Percentiles rank a stretch among this genome's conserved stretches.
Conservation (phyloP, 805 yeast genomes). For the Sugiyamaella floridensis region DNA sequence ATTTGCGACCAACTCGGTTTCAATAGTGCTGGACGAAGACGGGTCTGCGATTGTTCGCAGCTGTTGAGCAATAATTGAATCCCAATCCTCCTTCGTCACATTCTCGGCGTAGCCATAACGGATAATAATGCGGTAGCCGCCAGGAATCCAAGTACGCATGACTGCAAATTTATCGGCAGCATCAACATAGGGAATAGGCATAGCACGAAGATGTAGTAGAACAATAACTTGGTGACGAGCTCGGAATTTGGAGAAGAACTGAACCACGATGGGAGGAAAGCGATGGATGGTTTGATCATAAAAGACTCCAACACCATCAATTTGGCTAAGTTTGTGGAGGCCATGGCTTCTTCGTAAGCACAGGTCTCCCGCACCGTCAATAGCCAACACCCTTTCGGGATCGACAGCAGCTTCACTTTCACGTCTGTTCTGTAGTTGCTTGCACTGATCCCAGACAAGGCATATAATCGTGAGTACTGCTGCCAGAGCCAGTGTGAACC, state of each 20-base stretch:
- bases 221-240: conserved; percentile 10
- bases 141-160: conserved; percentile 8
- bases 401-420: conserved; percentile 1
- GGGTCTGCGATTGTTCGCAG: not conserved
- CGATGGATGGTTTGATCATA: conserved; percentile 3
- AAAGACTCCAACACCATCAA: conserved; percentile 9
- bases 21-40: not conserved
- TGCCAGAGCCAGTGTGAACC: conserved; percentile 43
- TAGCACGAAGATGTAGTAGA: conserved; percentile 9
- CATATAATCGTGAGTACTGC: conserved; percentile 3
- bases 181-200: conserved; percentile 8
- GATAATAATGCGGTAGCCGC: conserved; percentile 9
- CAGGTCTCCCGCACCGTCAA: conserved; percentile 1
- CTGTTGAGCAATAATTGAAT: conserved; percentile 1
- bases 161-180: conserved; percentile 5
- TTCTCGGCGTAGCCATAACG: conserved; percentile 13
- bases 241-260: conserved; percentile 10
- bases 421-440: conserved; percentile 8
- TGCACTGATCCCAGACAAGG: conserved; percentile 7
- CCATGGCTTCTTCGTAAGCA: not conserved
- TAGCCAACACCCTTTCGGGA: not conserved
- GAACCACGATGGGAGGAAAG: conserved; percentile 5
- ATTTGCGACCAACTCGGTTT: not conserved
- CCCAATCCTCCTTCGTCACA: conserved; percentile 6
- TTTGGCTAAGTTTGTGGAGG: not conserved